A percentile compares a stretch with the other conserved stretches of the same genome.
phyloP scores from a whole-genome alignment of 2,329 filamentous ascomycete species.

The Paracamarosporium sp. region DNA sequence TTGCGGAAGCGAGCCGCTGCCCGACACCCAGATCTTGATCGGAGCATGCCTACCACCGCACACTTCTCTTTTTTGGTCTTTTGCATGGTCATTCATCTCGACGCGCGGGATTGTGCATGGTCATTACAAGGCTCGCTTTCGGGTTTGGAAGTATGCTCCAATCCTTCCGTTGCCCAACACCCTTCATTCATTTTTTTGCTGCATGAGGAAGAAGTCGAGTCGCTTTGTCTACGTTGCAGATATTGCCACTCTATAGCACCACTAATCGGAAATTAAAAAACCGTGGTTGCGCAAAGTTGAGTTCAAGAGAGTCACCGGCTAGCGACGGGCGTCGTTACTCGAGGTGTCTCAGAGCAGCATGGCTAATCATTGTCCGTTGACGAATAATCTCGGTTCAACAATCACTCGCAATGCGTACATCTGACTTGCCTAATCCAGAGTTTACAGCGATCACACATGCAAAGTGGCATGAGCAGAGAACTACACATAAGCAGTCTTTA shows the following conservation, averaged over 20 bases:
- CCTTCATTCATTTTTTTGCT: conserved; percentile 8
- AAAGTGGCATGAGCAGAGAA: neutral
- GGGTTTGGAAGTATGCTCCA: neutral
- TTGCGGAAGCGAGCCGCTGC: conserved; percentile 37
- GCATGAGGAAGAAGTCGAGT: neutral
- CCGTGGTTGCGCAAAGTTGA: neutral
- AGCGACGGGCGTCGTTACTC: conserved; percentile 2
- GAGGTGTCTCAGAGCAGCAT: conserved; percentile 3
- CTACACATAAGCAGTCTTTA: neutral
- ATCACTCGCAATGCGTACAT: neutral
- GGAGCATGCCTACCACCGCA: conserved; percentile 11
- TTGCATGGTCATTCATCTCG: conserved; percentile 10
- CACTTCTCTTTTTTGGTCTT: conserved; percentile 10
- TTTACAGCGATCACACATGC: neutral
- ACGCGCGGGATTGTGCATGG: conserved; percentile 5
- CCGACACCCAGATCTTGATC: conserved; percentile 24
- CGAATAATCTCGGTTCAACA: conserved; percentile 2
- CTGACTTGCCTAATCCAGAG: neutral
- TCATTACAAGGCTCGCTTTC: neutral
- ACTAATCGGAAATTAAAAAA: neutral
- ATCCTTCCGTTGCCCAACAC: neutral
- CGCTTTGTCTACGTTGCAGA: neutral
- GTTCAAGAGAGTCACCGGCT: neutral
- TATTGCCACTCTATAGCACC: neutral
- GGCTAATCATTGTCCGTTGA: neutral